Evolutionary conservation across 2,329 filamentous ascomycete species (phyloP).

Genomic region (Cercospora sp.): DNA sequence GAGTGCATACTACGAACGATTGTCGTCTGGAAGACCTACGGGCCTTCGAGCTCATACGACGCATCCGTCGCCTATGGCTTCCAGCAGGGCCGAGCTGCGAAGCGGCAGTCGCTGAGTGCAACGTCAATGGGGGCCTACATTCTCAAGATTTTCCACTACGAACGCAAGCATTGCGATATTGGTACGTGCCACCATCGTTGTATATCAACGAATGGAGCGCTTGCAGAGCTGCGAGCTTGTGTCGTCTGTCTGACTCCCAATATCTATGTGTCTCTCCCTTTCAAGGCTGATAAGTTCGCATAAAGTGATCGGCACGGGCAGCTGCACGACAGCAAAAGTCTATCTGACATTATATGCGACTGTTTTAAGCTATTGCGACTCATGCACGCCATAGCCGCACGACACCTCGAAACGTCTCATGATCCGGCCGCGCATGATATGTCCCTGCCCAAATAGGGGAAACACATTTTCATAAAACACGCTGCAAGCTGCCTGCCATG

Average conservation of each 20-base stretch:
- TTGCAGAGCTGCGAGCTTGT: background rate
- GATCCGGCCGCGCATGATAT: background rate
- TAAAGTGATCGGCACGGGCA: background rate
- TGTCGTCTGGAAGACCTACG: background rate
- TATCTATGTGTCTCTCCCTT: background rate
- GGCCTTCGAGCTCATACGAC: background rate
- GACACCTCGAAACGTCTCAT: conserved; percentile 1
- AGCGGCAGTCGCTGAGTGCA: background rate
- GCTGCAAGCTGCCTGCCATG: background rate
- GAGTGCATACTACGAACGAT: background rate
- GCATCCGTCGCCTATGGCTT: background rate
- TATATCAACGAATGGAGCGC: background rate
- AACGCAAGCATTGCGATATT: background rate
- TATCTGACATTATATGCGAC: conserved; percentile 3
- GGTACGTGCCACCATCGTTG: background rate
- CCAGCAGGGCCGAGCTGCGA: background rate
- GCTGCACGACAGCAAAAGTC: conserved; percentile 4
- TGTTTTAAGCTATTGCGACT: background rate
- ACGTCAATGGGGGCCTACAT: background rate
- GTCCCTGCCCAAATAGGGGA: conserved; percentile 1
- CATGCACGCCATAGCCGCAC: background rate
- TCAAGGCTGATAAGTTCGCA: background rate
- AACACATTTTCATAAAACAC: background rate
- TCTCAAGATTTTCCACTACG: background rate
- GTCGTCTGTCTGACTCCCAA: background rate